Evolutionary conservation across 148 eudicot genomes (phyloP), one percentile per base, ranked within the genome.

Genomic region (Diospyros kaki): DNA sequence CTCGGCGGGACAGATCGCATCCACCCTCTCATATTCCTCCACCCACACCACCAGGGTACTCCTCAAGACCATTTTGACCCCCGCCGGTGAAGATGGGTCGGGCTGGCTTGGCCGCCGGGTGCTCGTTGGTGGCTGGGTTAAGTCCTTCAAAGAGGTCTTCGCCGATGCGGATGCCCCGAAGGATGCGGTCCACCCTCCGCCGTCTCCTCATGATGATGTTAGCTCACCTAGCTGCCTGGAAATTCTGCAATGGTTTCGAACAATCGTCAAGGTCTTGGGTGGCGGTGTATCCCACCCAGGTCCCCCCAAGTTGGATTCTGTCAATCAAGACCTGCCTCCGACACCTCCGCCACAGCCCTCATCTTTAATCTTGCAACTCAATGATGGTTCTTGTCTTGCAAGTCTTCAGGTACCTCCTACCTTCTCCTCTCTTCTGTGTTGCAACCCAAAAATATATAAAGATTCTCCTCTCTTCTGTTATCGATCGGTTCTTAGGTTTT

Each of bases 61-160:
- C 65, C 69, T 95, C 46, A 89, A 88, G 80, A 77, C 87, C 58
- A 55, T 92, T 14, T 46, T 88, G 3, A 81, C 68, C 46, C 86
- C 88, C 3, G 59, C 88, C 3, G 59, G 68, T 6, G 97, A 94
- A 52, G 78, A 86, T 28, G 94, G 94, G 6, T 38, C 75, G 28
- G 90, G 90, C 1, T 74, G 87, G 83, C 72, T 83, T 4, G 96
- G 94, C 3, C 74, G 83, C 64, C 90, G 86, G 58, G 68, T 88
- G 50, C 91, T 95, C 58, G 73, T 95, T 10, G 97, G 97, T 40
- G 99, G 99, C 39, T 95, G 99, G 99, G 97, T 95, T 45, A 92
- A 91, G 76, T 85, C 97, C 70, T 81, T 91, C 50, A 93, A 82
- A 60, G 97, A 90, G 83, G 28, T 28, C 28, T 28, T 28, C 28